These are phyloP conservation scores for Pseudotulostoma volvatum DNA, from an alignment of 495 filamentous ascomycete species.

Conservation along the genomic window DNA sequence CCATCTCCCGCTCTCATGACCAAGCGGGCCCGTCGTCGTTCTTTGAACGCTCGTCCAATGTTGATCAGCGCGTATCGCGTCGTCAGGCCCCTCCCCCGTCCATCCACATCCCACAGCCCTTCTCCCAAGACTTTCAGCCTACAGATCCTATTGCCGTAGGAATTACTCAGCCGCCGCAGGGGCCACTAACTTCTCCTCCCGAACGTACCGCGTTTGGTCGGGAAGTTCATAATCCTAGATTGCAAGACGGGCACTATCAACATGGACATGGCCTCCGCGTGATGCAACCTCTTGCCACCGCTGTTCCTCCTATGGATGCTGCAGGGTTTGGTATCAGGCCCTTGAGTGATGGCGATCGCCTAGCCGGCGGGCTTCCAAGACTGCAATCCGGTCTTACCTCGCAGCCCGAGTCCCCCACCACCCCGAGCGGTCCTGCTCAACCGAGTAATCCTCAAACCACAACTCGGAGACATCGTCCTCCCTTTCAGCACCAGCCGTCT, in stretches of 20 bases:
- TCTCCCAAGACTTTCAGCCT: constrained; percentile 30
- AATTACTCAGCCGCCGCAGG: constrained; percentile 48
- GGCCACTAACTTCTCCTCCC: constrained; percentile 55
- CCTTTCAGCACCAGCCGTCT: constrained; percentile 76
- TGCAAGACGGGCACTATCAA: constrained; percentile 42
- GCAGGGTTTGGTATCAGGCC: constrained; percentile 57
- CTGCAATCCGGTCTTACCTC: constrained; percentile 57
- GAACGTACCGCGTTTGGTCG: constrained; percentile 54
- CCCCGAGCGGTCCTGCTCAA: constrained; percentile 54
- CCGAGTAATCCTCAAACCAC: constrained; percentile 26
- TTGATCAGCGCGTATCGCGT: constrained; percentile 35
- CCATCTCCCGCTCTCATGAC: constrained; percentile 9
- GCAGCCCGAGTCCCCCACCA: constrained; percentile 87
- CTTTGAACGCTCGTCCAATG: constrained; percentile 21
- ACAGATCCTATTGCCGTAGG: constrained; percentile 34
- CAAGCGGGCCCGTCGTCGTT: constrained; percentile 19
- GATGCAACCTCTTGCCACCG: constrained; percentile 50
- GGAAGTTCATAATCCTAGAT: constrained; percentile 25
- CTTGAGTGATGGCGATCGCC: constrained; percentile 70
- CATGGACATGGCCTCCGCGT: constrained; percentile 33
- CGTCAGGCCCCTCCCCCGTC: constrained; percentile 53
- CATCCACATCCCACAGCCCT: constrained; percentile 55
- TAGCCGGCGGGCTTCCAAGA: constrained; percentile 69
- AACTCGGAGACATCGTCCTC: constrained; percentile 45
- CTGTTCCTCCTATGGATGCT: constrained; percentile 57